Evolutionary conservation across 2,329 filamentous ascomycete genomes (phyloP).

Genomic region (Aspergillus sp.): DNA sequence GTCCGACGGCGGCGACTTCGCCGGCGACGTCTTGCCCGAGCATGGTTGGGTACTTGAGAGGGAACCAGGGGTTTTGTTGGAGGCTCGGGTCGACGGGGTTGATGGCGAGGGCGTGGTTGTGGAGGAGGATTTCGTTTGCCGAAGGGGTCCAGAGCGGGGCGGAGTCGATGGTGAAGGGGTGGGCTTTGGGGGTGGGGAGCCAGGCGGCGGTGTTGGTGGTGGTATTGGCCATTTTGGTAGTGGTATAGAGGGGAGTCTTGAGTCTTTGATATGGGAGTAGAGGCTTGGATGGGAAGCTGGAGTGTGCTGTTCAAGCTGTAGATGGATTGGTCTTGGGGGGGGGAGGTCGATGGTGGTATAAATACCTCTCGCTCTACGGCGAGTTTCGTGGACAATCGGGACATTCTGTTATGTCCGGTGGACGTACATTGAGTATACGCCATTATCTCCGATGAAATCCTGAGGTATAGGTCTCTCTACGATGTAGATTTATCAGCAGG

Average conservation of each 20-base stretch:
- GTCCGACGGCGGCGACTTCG: constrained; percentile 12
- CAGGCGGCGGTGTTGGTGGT: constrained; percentile 25
- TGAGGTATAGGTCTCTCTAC: neutral
- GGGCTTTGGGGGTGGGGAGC: constrained; percentile 20
- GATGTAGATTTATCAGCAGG: neutral
- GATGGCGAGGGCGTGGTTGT: constrained; percentile 25
- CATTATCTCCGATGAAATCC: neutral
- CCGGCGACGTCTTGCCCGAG: constrained; percentile 22
- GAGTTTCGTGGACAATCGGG: neutral
- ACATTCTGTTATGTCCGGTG: neutral
- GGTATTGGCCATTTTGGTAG: neutral
- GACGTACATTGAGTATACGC: neutral
- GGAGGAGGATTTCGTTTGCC: constrained; percentile 36
- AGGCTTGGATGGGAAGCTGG: neutral
- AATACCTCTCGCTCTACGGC: neutral
- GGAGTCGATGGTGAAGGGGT: constrained; percentile 23
- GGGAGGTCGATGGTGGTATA: neutral
- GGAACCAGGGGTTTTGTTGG: constrained; percentile 15
- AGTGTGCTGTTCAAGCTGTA: neutral
- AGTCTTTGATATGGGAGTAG: no score
- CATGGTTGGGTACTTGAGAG: constrained; percentile 17
- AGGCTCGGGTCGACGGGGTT: constrained; percentile 24
- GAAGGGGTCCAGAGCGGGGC: constrained; percentile 19
- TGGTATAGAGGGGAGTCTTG: neutral
- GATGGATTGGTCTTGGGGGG: neutral